A percentile compares a stretch with the other conserved stretches of the same genome.
Conservation (phyloP, 176 grass and related monocot genomes). For the Hyparrhenia diplandra region DNA sequence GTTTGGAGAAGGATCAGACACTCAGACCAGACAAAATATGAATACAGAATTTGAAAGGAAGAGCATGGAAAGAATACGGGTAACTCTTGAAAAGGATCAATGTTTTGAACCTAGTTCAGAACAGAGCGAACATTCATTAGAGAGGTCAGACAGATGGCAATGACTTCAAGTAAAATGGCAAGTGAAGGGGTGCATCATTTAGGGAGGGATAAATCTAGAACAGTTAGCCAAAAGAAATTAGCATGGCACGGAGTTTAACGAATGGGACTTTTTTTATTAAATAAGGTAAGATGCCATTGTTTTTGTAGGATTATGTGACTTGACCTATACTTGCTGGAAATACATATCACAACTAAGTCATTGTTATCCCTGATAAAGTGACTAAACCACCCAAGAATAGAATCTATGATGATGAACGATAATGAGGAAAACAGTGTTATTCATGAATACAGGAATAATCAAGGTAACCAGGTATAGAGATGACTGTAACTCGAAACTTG, state of each 20-base stretch:
- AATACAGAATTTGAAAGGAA: not conserved
- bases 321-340: too few relatives aligned
- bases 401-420: not conserved
- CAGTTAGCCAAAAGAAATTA: not conserved
- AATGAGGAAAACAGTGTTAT: not conserved
- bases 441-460: not conserved
- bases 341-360: not conserved
- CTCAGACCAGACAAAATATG: not conserved
- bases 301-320: too few relatives aligned
- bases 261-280: not conserved
- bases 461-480: not conserved
- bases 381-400: not conserved
- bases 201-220: not conserved
- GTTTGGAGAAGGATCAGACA: not conserved
- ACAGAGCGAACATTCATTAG: not conserved
- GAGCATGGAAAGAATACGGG: constrained; percentile 7
- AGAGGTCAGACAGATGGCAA: not conserved
- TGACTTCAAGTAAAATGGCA: not conserved
- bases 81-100: not conserved
- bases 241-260: not conserved
- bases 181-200: not conserved
- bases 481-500: constrained; percentile 6
- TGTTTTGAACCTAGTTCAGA: not conserved
- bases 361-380: not conserved
- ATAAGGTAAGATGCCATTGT: not conserved